Evolutionary conservation across 164 flowering plant species (phyloP), one percentile per base, ranked within the genome.

Genomic region (Platanus orientalis): DNA sequence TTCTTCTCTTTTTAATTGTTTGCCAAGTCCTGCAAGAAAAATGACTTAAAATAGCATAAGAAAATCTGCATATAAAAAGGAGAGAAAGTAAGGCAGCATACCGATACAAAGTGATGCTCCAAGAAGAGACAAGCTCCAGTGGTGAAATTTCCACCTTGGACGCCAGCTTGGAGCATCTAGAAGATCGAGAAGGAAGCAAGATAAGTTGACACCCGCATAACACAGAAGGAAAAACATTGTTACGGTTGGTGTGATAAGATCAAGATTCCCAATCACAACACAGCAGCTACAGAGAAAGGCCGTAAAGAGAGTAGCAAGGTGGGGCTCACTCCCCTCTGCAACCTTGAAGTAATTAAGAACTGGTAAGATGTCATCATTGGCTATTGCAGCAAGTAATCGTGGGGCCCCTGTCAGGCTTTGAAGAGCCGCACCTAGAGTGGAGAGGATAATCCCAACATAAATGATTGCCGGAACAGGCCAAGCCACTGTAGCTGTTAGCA

Each of bases 141-240:
- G 99, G 78, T 95, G 99, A 78, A 88, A 86, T 65, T 84, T 95
- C 99, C 99, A 92, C 70, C 98, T 81, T 25, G 99, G 99, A 40
- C 99, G 97, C 99, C 99, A 92, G 74, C 99, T 95, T 26, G 99
- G 99, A 64, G 99, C 99, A 82, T 95, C 99, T 48, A 95, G 81
- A 67, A 95, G 96, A 80, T 95, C 99, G 71, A 95, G 85, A 77
- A 95, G 97, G 78, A 95, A 95, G 81, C 97, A 92, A 50, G 99
- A 95, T 70, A 95, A 73, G 76, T 95, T 95, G 61, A 95, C 97
- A 47, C 99, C 99, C 29, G 92, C 81, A 79, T 95, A 95, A 67
- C 99, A 95, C 13, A 95, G 79, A 54, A 95, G 92, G 78, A 83
- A 95, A 76, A 95, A 95, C 99, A 95, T 95, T 48, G 99, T 95